Evolutionary conservation across 345 rosid species (phyloP).

Genomic region (Acer yangbiense): DNA sequence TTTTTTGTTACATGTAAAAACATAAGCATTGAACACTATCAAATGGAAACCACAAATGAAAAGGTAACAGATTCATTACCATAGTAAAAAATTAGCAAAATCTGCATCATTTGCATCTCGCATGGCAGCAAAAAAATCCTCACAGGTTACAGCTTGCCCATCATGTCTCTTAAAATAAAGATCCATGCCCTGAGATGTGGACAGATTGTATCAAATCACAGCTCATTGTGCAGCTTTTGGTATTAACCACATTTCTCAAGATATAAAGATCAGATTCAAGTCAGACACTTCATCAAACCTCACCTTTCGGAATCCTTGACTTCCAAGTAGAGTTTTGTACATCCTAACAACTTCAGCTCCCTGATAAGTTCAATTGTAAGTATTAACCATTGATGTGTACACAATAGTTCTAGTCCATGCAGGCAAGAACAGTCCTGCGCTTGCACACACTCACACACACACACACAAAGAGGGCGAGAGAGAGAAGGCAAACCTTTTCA

Average conservation of each 20-base stretch:
- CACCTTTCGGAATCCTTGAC: constrained; percentile 92
- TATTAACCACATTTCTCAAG: neutral
- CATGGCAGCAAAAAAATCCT: constrained; percentile 97
- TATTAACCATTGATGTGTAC: constrained; percentile 21
- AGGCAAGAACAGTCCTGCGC: neutral
- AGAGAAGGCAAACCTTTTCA: constrained; percentile 68
- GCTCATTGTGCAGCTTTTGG: constrained; percentile 3
- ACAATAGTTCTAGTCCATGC: constrained; percentile 6
- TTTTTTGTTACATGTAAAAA: constrained; percentile 16
- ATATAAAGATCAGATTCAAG: neutral
- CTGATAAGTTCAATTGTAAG: constrained; percentile 39
- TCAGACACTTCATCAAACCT: constrained; percentile 14
- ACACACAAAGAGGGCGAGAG: neutral
- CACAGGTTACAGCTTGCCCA: constrained; percentile 98
- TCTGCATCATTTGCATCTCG: constrained; percentile 94
- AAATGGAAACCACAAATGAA: constrained; percentile 14
- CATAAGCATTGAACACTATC: constrained; percentile 14
- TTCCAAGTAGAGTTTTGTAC: constrained; percentile 97
- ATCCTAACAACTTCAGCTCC: constrained; percentile 99
- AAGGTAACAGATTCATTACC: constrained; percentile 46
- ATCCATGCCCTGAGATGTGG: constrained; percentile 82
- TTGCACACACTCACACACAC: neutral
- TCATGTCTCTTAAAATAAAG: constrained; percentile 95
- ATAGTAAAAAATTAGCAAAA: constrained; percentile 87
- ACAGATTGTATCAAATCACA: constrained; percentile 17